phyloP scores from a whole-genome alignment of 176 grass and related monocot genomes.

The Carex kokanica region DNA sequence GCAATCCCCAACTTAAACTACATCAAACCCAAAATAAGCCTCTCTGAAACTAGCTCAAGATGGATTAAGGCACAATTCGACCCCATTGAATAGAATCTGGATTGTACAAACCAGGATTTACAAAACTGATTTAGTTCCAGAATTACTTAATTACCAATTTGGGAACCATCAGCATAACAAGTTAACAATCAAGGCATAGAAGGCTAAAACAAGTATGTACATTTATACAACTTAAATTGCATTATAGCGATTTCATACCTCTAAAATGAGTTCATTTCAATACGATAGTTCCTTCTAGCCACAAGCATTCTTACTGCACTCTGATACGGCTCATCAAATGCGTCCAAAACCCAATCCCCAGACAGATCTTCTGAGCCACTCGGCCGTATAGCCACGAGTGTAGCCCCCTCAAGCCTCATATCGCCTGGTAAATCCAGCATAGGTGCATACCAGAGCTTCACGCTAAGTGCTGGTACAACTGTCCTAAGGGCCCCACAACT shows the following conservation, averaged over 20 bases:
- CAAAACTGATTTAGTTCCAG: background rate
- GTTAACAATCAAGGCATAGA: background rate
- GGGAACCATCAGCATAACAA: background rate
- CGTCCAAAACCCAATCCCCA: slow-evolving; percentile 59
- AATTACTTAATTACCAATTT: background rate
- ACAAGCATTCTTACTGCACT: slow-evolving; percentile 63
- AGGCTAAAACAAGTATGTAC: background rate
- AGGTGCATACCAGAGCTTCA: slow-evolving; percentile 74
- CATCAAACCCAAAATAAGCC: background rate
- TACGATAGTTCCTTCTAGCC: slow-evolving; percentile 58
- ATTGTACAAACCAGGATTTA: background rate
- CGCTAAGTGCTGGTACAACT: slow-evolving; percentile 79
- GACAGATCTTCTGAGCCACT: slow-evolving; percentile 36
- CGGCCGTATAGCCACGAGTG: slow-evolving; percentile 75
- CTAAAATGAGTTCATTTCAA: slow-evolving; percentile 99
- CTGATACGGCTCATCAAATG: slow-evolving; percentile 80
- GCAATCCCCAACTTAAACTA: background rate
- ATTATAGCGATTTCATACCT: background rate
- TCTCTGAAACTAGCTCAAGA: background rate
- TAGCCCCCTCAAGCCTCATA: slow-evolving; percentile 69
- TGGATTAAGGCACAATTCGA: background rate
- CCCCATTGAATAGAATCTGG: background rate
- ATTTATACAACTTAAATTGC: background rate
- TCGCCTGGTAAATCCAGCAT: slow-evolving; percentile 64
- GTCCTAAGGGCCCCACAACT: slow-evolving; percentile 62